Conservation (phyloP, 1,284 basidiomycete genomes). For the Naganishia albida region DNA sequence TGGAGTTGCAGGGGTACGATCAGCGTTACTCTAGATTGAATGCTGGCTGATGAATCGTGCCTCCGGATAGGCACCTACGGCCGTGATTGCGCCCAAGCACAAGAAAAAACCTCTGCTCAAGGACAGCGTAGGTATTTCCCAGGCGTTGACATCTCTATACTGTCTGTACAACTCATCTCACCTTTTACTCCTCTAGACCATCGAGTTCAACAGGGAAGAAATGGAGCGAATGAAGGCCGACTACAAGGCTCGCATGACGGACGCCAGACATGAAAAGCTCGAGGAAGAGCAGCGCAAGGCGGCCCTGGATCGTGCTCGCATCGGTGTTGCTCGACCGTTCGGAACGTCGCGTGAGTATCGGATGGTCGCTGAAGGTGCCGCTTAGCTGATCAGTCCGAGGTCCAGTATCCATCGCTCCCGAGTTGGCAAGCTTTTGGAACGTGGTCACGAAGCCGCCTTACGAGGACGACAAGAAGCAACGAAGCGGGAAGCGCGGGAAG, state of each 20-base stretch:
- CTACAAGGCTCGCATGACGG: slow-evolving; percentile 22
- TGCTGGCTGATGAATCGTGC: too few relatives aligned
- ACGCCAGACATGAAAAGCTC: slow-evolving; percentile 1
- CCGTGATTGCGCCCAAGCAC: not conserved
- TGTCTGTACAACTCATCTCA: not conserved
- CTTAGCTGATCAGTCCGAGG: not conserved
- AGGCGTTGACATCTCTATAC: too few relatives aligned
- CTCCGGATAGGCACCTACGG: not conserved
- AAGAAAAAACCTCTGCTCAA: slow-evolving; percentile 5
- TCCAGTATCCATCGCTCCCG: slow-evolving; percentile 10
- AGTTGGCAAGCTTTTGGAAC: slow-evolving; percentile 10
- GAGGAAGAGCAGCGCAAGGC: slow-evolving; percentile 8
- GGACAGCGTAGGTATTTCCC: slow-evolving; percentile 7
- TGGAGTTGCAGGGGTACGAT: too few relatives aligned
- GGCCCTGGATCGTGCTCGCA: slow-evolving; percentile 5
- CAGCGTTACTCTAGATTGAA: too few relatives aligned
- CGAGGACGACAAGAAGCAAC: not conserved
- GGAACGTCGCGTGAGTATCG: not conserved
- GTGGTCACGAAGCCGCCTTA: slow-evolving; percentile 13
- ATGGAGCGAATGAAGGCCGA: slow-evolving; percentile 14
- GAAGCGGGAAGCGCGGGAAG: not conserved
- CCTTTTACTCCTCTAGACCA: not conserved
- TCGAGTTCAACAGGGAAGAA: slow-evolving; percentile 21
- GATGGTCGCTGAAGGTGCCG: not conserved
- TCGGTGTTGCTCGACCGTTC: slow-evolving; percentile 20